Evolutionary conservation across 257 asterid genomes (phyloP).

Genomic region (Capsicum baccatum): DNA sequence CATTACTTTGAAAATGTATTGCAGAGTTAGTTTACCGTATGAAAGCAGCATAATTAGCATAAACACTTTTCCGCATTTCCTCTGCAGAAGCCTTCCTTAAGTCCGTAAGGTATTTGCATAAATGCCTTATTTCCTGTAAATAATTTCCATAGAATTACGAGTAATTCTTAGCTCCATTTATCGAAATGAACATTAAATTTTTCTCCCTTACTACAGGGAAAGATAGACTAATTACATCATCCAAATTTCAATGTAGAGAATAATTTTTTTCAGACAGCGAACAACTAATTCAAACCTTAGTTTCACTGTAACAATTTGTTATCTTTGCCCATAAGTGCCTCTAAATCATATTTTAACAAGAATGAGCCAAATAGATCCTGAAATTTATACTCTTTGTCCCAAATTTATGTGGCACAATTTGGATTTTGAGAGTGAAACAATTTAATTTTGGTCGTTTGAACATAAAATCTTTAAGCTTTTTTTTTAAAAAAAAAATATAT

Average conservation of each 20-base stretch:
- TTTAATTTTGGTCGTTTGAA: too few relatives aligned
- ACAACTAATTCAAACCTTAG: neutral
- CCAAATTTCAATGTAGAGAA: neutral
- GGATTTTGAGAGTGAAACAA: too few relatives aligned
- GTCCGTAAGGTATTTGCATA: conserved; percentile 70
- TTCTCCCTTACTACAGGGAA: neutral
- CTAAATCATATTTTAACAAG: neutral
- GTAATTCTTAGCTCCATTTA: neutral
- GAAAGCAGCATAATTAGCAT: conserved; percentile 85
- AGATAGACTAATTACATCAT: neutral
- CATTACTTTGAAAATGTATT: neutral
- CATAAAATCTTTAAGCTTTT: too few relatives aligned
- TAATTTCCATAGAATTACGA: neutral
- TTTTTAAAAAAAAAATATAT: too few relatives aligned
- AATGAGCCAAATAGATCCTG: neutral
- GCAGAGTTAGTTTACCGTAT: conserved; percentile 57
- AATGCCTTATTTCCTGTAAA: conserved; percentile 82
- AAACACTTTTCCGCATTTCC: conserved; percentile 92
- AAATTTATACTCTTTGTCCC: too few relatives aligned
- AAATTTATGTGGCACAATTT: too few relatives aligned
- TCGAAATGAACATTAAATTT: neutral
- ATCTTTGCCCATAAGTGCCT: neutral
- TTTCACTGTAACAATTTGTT: neutral
- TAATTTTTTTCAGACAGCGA: neutral
- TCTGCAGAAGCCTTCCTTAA: conserved; percentile 96